Base-by-base conservation (phyloP, 768 basidiomycete species). In the Boletus subcaerulescens region DNA sequence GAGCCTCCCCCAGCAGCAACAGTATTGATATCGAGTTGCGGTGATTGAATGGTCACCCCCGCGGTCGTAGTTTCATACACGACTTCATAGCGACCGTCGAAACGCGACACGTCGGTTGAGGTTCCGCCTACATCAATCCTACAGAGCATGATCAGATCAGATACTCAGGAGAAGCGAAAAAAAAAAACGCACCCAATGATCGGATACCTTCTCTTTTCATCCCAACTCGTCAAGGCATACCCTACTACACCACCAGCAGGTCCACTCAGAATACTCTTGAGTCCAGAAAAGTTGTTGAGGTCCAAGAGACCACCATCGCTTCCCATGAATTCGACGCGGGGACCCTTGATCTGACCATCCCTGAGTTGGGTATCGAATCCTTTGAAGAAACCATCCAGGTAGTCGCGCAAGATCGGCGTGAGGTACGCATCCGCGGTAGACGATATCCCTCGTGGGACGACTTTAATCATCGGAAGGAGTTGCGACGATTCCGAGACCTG, bases 211-310 rank as follows among this genome's bases (percentile, higher is more conserved):
- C 76, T 68, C 59, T 84, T 73, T 46, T 79, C 80, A 60, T 93
- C 92, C 89, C 93, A 97, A 63, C 91, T 93, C n/a, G 75, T 74
- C 60, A 93, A 74, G 0, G 94, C 92, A 63, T 92, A 96, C 0
- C 96, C 96, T 0, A 98, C 96, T 6, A 98, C 96, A 4, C 95
- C 95, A 3, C 95, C 95, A 0, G 95, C 96, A 0, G 95, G 96
- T 3, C 91, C 92, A 62, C 91, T 93, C 36, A 97, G 71, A 59
- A 98, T 94, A 59, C 89, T 92, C 78, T 94, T 95, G 61, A 98
- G 72, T 0, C 95, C 96, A 0, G 91, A 93, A 69, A 98, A 98
- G 64, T 91, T 89, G 54, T 81, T 71, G 13, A 89, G 72, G 65
- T 92, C 89, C 22, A 93, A 74, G 11, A 95, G 74, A 8, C 91